These are phyloP conservation scores for Collybiopsis confluens DNA, from an alignment of 768 basidiomycete genomes.

Conservation along the genomic window DNA sequence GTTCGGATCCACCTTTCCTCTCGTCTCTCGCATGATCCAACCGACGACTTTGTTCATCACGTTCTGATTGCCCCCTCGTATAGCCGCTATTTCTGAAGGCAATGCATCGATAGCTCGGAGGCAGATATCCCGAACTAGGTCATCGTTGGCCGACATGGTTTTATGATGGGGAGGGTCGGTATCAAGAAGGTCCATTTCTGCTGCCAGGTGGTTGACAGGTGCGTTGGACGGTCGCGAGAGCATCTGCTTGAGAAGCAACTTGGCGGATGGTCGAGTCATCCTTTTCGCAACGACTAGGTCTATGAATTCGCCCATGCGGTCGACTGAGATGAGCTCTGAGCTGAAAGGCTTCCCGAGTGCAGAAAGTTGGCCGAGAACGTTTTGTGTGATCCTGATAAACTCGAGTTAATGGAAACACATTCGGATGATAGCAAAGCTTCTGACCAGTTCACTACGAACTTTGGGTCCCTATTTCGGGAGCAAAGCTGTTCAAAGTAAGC, in stretches of 20 bases:
- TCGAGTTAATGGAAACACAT: conserved; percentile 12
- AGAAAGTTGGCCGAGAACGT: conserved; percentile 76
- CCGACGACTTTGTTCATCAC: conserved; percentile 83
- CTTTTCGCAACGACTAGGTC: conserved; percentile 62
- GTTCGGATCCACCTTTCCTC: conserved; percentile 75
- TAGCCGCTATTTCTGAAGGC: conserved; percentile 63
- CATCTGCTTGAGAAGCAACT: conserved; percentile 69
- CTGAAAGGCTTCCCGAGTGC: conserved; percentile 51
- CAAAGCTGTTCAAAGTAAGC: conserved; percentile 79
- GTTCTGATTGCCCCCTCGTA: conserved; percentile 65
- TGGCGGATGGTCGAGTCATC: conserved; percentile 85
- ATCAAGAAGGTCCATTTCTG: conserved; percentile 44
- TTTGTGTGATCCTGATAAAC: conserved; percentile 75
- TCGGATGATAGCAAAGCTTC: conserved; percentile 14
- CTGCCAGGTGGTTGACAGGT: conserved; percentile 38
- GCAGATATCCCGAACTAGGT: conserved; percentile 51
- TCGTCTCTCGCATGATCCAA: conserved; percentile 76
- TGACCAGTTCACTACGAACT: conserved; percentile 82
- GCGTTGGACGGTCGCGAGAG: conserved; percentile 40
- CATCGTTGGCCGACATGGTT: conserved; percentile 19
- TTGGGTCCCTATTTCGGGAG: conserved; percentile 52
- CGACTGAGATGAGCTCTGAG: conserved; percentile 47
- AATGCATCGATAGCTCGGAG: conserved; percentile 57
- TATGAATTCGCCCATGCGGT: conserved; percentile 72
- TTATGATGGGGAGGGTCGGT: conserved; percentile 19